Base-by-base conservation (phyloP, 805 yeast genomes). In the Kuraishia floccosa region DNA sequence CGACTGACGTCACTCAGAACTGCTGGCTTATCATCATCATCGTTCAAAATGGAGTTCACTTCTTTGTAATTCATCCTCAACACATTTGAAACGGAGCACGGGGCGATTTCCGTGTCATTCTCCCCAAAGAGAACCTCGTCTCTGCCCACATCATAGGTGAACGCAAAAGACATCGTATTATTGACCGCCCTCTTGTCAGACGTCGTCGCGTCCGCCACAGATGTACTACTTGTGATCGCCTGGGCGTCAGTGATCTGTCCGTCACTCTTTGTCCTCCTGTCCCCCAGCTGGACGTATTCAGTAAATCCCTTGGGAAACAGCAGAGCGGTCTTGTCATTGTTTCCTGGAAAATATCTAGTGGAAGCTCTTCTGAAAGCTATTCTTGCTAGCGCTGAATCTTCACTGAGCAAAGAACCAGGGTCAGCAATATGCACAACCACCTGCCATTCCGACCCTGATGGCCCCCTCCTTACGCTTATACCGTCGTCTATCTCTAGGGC, bases 401-500 rank as follows among this genome's bases (percentile, higher is more conserved):
- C 64, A 14, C 46, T 49, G 34, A 83, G 51, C 38, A 65, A 70
- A 0, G 95, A 77, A 0, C 84, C 63, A 0, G 96, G 96, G 49
- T 89, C 86, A 1, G 97, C 96, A 38, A 89, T 72, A 49, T n/a
- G n/a, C n/a, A n/a, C n/a, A 81, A 94, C 2, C 85, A 63, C 19
- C 77, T 68, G 4, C 87, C 40, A 7, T 59, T 54, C 40, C 56
- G 70, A 10, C 45, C 45, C 3, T 51, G 47, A 1, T 49, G 40
- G 22, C 1, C 44, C 42, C 31, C 17, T 39, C 38, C 18, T 42
- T 13, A 89, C 58, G 1, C 95, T 72, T 17, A 89, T 63, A 28
- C 96, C 98, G 53, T 89, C 98, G 52, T 89, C 98, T 36, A 91
- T 80, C 51, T 91, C 97, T 41, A 79, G 78, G 0, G 97, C 94